Percentiles rank a stretch among this genome's conserved stretches.
Conservation (phyloP, 2,329 filamentous ascomycete species). For the Penicillium hordei region DNA sequence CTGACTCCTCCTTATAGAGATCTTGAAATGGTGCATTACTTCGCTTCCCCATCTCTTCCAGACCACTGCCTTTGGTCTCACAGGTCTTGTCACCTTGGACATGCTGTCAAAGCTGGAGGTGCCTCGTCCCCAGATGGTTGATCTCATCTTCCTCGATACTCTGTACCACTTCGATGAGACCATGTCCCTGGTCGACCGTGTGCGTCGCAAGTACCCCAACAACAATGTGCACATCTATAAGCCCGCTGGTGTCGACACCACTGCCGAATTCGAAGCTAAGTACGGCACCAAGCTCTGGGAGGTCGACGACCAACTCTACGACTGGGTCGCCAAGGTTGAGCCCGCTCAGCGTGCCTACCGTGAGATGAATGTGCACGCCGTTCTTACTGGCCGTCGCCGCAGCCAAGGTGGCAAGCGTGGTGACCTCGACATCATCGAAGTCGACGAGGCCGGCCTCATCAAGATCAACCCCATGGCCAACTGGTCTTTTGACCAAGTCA, state of each 20-base stretch:
- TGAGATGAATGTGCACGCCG: constrained; percentile 81
- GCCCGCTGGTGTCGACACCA: constrained; percentile 71
- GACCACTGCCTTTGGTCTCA: constrained; percentile 79
- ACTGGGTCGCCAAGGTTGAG: constrained; percentile 97
- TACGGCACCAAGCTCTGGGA: constrained; percentile 87
- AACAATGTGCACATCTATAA: constrained; percentile 86
- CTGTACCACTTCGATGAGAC: constrained; percentile 81
- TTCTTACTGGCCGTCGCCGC: constrained; percentile 85
- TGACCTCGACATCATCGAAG: constrained; percentile 84
- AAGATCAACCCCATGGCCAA: constrained; percentile 97
- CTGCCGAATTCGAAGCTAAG: constrained; percentile 73
- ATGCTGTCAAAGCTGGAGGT: constrained; percentile 56
- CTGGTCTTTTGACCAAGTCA: constrained; percentile 89
- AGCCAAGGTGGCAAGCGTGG: constrained; percentile 93
- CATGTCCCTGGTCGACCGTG: constrained; percentile 68
- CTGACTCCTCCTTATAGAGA: constrained; percentile 54
- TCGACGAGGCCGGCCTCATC: constrained; percentile 86
- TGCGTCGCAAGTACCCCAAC: constrained; percentile 73
- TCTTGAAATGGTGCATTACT: constrained; percentile 87
- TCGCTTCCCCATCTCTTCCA: constrained; percentile 88
- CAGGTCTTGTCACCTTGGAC: constrained; percentile 78
- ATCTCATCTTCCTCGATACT: constrained; percentile 74
- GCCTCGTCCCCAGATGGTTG: constrained; percentile 50
- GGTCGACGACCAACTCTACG: constrained; percentile 82
- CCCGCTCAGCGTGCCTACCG: constrained; percentile 88